Conservation (phyloP, 495 filamentous ascomycete species). For the Sporormia fimetaria region DNA sequence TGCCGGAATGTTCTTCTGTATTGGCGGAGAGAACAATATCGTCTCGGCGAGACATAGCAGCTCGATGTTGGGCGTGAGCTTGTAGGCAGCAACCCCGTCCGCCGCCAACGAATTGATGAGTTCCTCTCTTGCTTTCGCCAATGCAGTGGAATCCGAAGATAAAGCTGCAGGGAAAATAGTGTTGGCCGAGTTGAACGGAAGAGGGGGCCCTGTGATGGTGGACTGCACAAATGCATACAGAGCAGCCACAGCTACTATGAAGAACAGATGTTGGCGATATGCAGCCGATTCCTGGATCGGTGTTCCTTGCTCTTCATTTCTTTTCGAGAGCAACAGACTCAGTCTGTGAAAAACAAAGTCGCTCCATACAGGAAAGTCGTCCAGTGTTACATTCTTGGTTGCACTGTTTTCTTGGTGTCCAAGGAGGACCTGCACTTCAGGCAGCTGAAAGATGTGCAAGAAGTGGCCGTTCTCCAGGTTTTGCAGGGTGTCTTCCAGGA, state of each 20-base stretch:
- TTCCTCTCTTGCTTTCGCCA: constrained; percentile 34
- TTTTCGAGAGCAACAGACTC: constrained; percentile 23
- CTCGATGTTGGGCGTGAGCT: constrained; percentile 69
- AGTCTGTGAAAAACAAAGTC: constrained; percentile 33
- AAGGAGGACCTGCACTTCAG: constrained; percentile 26
- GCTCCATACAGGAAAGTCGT: constrained; percentile 30
- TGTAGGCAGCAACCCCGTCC: constrained; percentile 80
- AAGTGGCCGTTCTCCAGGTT: constrained; percentile 19
- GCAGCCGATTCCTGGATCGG: constrained; percentile 16
- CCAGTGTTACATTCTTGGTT: constrained; percentile 7
- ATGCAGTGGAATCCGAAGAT: constrained; percentile 13
- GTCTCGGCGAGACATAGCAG: constrained; percentile 66
- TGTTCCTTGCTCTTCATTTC: constrained; percentile 4
- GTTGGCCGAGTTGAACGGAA: constrained; percentile 44
- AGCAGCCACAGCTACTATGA: constrained; percentile 56
- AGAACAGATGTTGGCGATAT: constrained; percentile 32
- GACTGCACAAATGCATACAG: constrained; percentile 79
- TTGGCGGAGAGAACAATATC: constrained; percentile 45
- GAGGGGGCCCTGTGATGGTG: constrained; percentile 79
- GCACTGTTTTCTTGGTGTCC: constrained; percentile 22
- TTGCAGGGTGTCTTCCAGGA: constrained; percentile 23
- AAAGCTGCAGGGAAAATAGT: constrained; percentile 43
- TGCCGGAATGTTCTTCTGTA: constrained; percentile 33
- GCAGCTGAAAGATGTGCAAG: constrained; percentile 20
- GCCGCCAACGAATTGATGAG: constrained; percentile 57